Evolutionary conservation across 495 filamentous ascomycete genomes (phyloP), one percentile per base, ranked within the genome.

Genomic region (Pseudomonodictys pantanalensis): DNA sequence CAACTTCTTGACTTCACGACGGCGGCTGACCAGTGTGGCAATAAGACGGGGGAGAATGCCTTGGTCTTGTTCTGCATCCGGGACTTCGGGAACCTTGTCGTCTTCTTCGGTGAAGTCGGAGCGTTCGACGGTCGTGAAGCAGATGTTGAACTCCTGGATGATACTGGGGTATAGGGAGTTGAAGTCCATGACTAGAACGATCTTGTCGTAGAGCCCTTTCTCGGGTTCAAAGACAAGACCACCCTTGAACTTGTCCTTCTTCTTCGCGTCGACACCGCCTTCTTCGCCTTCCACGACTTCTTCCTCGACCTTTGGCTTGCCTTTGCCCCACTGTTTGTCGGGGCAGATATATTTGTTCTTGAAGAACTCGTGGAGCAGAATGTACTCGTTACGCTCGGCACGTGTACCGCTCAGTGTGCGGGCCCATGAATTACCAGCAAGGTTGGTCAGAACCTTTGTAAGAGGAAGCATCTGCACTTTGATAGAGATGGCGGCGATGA

Each of bases 71-170:
- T 87, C 81, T 2, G 76, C 74, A 20, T 42, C 52, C 9, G 83
- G 83, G 3, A 87, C 81, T 39, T 88, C 83, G 1, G 87, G 87
- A 5, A 89, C 84, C 52, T 80, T 84, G 44, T 97, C 90, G 41
- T 93, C 89, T 62, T 91, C 89, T 42, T 92, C 83, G 11, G 82
- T 80, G 69, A 79, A 78, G 66, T 80, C 83, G 24, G 75, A 76
- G 52, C 89, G 79, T 60, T 97, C 90, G 3, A 97, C 91, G 0
- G 93, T 98, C 3, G 93, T 98, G 73, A 98, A 98, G 77, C 93
- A 98, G 67, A 98, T 98, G 71, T 98, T 98, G 76, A 83, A 97
- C 78, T 98, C 95, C 71, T 97, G 95, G 64, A 98, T 98, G 65
- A 98, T 97, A 72, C 91, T 96, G 12, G 93, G 93, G 68, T 98